Percentiles rank a stretch among this genome's conserved stretches.
Conservation (phyloP, 306 rosid genomes). For the Abrus pulchellus region DNA sequence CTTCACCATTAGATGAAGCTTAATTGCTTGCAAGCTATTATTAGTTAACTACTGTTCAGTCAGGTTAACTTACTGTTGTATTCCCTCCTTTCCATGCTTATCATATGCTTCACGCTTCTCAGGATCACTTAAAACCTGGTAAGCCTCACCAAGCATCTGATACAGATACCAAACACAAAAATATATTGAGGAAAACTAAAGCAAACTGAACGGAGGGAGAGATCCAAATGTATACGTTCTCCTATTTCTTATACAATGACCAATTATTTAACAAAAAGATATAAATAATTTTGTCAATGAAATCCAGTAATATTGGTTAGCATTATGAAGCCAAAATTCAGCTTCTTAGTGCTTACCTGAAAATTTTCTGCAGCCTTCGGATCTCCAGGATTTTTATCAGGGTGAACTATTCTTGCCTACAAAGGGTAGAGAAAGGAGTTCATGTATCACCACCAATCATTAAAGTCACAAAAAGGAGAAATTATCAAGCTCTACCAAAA, state of each 20-base stretch:
- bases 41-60: constrained; percentile 21
- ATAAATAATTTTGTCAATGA: constrained; percentile 7
- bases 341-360: constrained; percentile 64
- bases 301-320: constrained; percentile 28
- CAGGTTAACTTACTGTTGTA: constrained; percentile 71
- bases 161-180: constrained; percentile 41
- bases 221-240: constrained; percentile 23
- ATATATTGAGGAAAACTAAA: constrained; percentile 32
- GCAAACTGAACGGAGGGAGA: constrained; percentile 12
- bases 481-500: background rate
- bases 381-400: constrained; percentile 95
- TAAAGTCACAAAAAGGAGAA: constrained; percentile 6
- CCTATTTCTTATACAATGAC: background rate
- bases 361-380: constrained; percentile 90
- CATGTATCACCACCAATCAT: background rate
- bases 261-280: constrained; percentile 33
- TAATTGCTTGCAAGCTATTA: background rate
- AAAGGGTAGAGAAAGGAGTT: background rate
- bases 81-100: constrained; percentile 81
- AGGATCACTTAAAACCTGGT: constrained; percentile 96
- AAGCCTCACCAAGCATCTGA: constrained; percentile 97
- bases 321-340: constrained; percentile 31
- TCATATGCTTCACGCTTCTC: constrained; percentile 94
- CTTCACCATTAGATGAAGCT: constrained; percentile 31
- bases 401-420: constrained; percentile 95